phyloP scores from a whole-genome alignment of 2,329 filamentous ascomycete species.

The Aureobasidium pullulans region DNA sequence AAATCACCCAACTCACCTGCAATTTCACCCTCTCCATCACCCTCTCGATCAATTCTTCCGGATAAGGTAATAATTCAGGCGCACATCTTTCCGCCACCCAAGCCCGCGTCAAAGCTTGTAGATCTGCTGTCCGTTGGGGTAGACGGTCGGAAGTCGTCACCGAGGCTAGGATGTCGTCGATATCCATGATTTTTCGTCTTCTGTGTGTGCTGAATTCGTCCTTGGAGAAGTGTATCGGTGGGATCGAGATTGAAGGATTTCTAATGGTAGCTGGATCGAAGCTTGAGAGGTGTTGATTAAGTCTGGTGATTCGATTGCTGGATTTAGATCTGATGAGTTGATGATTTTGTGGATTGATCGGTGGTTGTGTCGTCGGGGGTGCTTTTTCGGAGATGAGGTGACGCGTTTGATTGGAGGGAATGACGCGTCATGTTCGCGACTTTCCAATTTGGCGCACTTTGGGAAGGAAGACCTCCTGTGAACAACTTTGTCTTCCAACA shows the following conservation, averaged over 20 bases:
- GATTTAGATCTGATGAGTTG: background rate
- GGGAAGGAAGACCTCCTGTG: background rate
- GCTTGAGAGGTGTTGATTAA: background rate
- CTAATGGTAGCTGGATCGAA: background rate
- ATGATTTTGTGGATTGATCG: background rate
- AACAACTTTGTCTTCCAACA: background rate
- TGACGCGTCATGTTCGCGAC: background rate
- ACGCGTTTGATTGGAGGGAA: background rate
- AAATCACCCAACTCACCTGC: conserved; percentile 15
- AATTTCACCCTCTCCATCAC: conserved; percentile 47
- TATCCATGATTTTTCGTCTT: conserved; percentile 32
- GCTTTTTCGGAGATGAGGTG: background rate
- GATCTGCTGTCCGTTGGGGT: conserved; percentile 60
- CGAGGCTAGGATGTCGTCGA: conserved; percentile 46
- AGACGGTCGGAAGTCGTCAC: conserved; percentile 36
- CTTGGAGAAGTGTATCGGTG: background rate
- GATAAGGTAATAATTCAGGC: conserved; percentile 79
- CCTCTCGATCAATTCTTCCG: conserved; percentile 70
- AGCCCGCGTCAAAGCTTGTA: conserved; percentile 81
- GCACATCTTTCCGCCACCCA: conserved; percentile 91
- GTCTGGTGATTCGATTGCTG: background rate
- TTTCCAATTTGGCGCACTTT: background rate
- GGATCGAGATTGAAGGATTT: background rate
- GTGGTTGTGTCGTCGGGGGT: background rate
- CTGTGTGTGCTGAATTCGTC: background rate